Conservation (phyloP, 108 stramenopile genomes). For the Nitzschia palea region DNA sequence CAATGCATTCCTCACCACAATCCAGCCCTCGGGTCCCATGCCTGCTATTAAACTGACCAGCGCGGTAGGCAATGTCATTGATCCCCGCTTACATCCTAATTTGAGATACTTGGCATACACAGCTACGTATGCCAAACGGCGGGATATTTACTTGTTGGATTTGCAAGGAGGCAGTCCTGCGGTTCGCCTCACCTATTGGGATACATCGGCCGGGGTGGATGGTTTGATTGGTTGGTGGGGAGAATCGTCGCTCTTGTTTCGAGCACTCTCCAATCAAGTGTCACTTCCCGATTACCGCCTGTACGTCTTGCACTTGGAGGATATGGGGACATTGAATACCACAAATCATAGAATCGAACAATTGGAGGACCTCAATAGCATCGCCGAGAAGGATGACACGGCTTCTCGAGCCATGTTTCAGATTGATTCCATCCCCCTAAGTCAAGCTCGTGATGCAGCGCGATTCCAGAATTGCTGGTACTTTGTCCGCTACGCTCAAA, state of each 20-base stretch:
- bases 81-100: conserved; percentile 55
- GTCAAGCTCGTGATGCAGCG: conserved; percentile 62
- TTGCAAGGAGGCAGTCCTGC: conserved; percentile 31
- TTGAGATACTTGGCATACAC: conserved; percentile 57
- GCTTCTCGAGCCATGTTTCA: conserved; percentile 3
- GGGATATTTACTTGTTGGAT: conserved; percentile 70
- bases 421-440: conserved; percentile 58
- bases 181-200: conserved; percentile 52
- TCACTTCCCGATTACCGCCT: conserved; percentile 55
- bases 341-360: no score
- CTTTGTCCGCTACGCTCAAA: conserved; percentile 64
- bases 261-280: conserved; percentile 45
- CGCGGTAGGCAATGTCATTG: conserved; percentile 63
- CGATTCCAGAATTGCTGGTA: conserved; percentile 49
- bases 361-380: no score
- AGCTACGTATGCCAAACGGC: conserved; percentile 59
- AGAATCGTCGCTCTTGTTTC: conserved; percentile 45
- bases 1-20: conserved; percentile 53
- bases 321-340: no score
- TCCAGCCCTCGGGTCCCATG: not conserved
- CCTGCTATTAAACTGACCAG: conserved; percentile 62
- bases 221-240: conserved; percentile 52
- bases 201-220: conserved; percentile 39
- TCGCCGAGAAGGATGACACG: no score
- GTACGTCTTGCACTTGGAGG: conserved; percentile 43